phyloP scores from a whole-genome alignment of 2,329 filamentous ascomycete genomes.

The Hypoxylon sp. region DNA sequence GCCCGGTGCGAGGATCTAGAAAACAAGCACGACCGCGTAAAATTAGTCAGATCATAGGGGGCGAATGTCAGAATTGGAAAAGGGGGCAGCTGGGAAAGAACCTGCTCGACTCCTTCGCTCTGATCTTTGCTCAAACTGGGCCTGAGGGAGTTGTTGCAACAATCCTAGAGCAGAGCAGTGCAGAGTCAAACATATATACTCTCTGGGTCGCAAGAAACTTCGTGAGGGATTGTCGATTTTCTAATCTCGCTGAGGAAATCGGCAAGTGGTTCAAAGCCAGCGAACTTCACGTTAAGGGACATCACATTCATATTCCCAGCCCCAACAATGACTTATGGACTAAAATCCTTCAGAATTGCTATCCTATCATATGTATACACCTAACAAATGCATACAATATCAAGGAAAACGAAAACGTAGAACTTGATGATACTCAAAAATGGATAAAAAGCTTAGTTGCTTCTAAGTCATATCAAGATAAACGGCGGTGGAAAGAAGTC shows the following conservation, averaged over 20 bases:
- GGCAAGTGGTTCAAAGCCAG: slow-evolving; percentile 12
- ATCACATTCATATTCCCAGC: background rate
- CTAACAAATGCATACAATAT: background rate
- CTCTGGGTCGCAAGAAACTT: slow-evolving; percentile 20
- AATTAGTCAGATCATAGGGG: background rate
- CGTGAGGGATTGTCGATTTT: background rate
- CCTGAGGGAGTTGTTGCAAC: slow-evolving; percentile 20
- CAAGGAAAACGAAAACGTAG: background rate
- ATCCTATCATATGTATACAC: background rate
- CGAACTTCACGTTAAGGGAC: background rate
- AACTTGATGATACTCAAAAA: background rate
- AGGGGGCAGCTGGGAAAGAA: slow-evolving; percentile 14
- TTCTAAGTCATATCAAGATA: background rate
- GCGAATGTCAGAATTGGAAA: background rate
- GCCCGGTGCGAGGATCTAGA: too few species aligned
- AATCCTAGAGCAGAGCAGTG: slow-evolving; percentile 3
- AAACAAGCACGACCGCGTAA: background rate
- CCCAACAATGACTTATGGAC: background rate
- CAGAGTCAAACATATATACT: background rate
- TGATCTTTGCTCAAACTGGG: slow-evolving; percentile 21
- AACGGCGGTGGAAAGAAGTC: too few species aligned
- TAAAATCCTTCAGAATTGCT: slow-evolving; percentile 2
- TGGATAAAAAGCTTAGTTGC: background rate
- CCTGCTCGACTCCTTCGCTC: slow-evolving; percentile 38
- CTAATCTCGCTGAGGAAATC: background rate